phyloP scores from a whole-genome alignment of 2,329 filamentous ascomycete species.

The Apiospora hydei region DNA sequence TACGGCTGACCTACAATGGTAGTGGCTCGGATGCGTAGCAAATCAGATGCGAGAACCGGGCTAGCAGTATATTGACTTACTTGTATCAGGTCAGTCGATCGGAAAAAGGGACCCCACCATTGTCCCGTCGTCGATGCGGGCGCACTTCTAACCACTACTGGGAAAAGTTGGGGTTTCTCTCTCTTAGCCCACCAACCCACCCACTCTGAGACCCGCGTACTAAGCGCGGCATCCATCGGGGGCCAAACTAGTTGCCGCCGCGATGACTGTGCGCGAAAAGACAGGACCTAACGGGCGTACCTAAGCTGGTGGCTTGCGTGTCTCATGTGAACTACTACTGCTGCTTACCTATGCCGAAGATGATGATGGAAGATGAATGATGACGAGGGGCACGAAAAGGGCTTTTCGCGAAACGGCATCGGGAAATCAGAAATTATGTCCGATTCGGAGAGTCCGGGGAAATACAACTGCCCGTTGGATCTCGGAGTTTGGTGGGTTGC shows the following conservation, averaged over 20 bases:
- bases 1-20: background rate
- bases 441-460: background rate
- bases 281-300: background rate
- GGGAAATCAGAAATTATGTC: background rate
- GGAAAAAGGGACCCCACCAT: background rate
- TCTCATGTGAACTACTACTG: background rate
- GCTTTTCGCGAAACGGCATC: background rate
- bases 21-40: background rate
- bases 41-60: background rate
- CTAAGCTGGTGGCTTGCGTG: background rate
- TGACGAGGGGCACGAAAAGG: background rate
- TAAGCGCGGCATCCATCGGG: background rate
- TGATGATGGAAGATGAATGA: background rate
- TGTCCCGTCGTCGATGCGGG: background rate
- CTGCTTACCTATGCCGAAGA: background rate
- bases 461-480: background rate
- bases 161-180: background rate
- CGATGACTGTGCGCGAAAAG: background rate
- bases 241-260: constrained; percentile 4
- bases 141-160: background rate
- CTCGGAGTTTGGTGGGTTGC: background rate
- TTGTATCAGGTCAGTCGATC: background rate
- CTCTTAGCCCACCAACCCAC: background rate
- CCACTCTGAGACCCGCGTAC: constrained; percentile 3
- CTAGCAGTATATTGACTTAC: background rate